phyloP scores from a whole-genome alignment of 768 basidiomycete species.

The Naganishia kalamii region DNA sequence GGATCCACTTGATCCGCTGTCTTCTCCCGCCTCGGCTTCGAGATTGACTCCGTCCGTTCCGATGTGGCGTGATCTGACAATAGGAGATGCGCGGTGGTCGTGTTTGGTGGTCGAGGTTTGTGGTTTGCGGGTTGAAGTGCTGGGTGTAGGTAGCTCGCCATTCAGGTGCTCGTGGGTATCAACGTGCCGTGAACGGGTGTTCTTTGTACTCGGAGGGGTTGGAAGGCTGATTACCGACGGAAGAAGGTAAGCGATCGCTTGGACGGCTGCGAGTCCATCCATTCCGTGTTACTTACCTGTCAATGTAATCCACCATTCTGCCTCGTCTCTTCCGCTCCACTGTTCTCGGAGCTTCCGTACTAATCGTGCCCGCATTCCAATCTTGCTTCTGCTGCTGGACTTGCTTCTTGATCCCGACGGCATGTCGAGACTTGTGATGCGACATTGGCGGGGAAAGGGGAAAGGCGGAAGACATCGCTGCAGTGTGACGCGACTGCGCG shows the following conservation, averaged over 20 bases:
- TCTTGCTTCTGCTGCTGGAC: slow-evolving; percentile 5
- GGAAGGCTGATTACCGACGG: slow-evolving; percentile 4
- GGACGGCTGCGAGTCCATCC: neutral
- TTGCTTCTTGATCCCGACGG: neutral
- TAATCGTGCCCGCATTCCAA: neutral
- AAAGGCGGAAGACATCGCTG: neutral
- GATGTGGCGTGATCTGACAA: neutral
- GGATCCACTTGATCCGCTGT: neutral
- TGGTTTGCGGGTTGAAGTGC: neutral
- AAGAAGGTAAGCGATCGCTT: neutral
- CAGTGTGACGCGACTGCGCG: neutral
- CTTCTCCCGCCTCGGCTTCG: neutral
- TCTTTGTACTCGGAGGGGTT: slow-evolving; percentile 21
- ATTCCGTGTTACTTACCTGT: neutral
- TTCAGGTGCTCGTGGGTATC: neutral
- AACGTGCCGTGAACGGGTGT: neutral
- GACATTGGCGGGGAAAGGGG: slow-evolving; percentile 13
- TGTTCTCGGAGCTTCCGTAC: slow-evolving; percentile 15
- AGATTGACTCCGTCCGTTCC: neutral
- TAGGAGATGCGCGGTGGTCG: slow-evolving; percentile 1
- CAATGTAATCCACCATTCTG: slow-evolving; percentile 22
- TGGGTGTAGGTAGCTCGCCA: slow-evolving; percentile 15
- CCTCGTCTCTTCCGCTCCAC: slow-evolving; percentile 20
- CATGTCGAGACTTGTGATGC: neutral
- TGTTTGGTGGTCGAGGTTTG: neutral